Percentiles rank a stretch among this genome's conserved stretches.
phyloP scores from a whole-genome alignment of 2,329 filamentous ascomycete genomes.

The Hyphodiscus sp. region DNA sequence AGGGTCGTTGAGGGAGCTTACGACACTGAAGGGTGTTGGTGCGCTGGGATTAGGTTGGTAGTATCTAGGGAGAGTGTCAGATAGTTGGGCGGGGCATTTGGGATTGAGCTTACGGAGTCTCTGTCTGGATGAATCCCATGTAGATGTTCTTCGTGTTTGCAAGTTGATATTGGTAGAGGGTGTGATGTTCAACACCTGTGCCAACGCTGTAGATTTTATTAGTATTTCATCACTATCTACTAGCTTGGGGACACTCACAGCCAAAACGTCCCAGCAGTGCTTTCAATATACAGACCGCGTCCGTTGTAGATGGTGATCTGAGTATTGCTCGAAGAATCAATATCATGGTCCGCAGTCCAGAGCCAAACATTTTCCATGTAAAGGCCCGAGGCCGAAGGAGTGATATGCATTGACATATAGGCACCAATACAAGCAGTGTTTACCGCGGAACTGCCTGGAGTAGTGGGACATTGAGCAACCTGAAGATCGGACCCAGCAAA shows the following conservation, averaged over 20 bases:
- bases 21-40: conserved; percentile 51
- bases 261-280: conserved; percentile 41
- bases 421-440: conserved; percentile 31
- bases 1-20: conserved; percentile 39
- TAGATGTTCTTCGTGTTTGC: conserved; percentile 23
- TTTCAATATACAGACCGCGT: conserved; percentile 41
- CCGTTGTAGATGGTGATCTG: conserved; percentile 42
- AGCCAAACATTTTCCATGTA: conserved; percentile 44
- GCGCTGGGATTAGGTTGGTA: conserved; percentile 61
- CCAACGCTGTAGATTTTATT: conserved; percentile 30
- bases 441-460: conserved; percentile 34
- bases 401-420: conserved; percentile 32
- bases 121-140: conserved; percentile 6
- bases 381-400: conserved; percentile 34
- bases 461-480: conserved; percentile 57
- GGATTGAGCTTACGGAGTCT: conserved; percentile 36
- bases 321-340: conserved; percentile 34
- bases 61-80: conserved; percentile 35
- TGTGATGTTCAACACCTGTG: conserved; percentile 44
- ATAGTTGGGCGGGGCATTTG: not conserved
- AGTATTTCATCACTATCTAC: not conserved
- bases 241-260: conserved; percentile 22
- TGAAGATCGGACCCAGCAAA: conserved; percentile 41
- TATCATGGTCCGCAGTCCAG: conserved; percentile 40
- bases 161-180: conserved; percentile 48